These are phyloP conservation scores for Nicotiana obtusifolia DNA, from an alignment of 257 asterid species.

Conservation along the genomic window DNA sequence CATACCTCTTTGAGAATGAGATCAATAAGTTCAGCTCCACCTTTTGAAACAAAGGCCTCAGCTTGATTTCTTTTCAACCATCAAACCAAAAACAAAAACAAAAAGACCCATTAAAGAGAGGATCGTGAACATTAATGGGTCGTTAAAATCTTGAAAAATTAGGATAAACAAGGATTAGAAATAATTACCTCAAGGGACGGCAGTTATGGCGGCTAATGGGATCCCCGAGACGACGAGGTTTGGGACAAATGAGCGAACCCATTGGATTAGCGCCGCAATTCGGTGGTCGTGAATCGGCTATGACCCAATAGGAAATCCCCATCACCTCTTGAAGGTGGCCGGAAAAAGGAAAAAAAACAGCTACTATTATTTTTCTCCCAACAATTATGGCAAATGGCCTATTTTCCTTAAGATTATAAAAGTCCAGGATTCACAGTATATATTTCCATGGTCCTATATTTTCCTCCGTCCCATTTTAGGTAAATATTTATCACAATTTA, in stretches of 20 bases:
- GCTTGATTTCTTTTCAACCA: background rate
- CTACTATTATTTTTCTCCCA: no score
- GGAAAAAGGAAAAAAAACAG: no score
- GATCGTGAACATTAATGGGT: background rate
- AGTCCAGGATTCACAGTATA: no score
- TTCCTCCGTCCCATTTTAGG: no score
- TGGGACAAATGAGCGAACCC: background rate
- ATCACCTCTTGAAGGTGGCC: no score
- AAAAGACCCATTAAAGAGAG: background rate
- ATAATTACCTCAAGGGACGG: background rate
- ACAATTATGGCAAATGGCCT: no score
- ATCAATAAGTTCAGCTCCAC: background rate
- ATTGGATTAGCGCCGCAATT: background rate
- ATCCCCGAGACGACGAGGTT: background rate
- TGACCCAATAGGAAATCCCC: background rate
- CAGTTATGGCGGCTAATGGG: background rate
- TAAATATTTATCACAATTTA: no score
- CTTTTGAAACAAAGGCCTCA: background rate
- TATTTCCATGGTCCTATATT: no score
- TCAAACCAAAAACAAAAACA: background rate
- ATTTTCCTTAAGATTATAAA: no score
- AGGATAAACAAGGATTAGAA: no score
- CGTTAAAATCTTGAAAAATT: background rate
- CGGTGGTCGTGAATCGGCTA: background rate
- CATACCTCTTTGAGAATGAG: background rate